These are phyloP conservation scores for Cladophialophora immunda DNA, from an alignment of 2,329 filamentous ascomycete species.

Conservation along the genomic window DNA sequence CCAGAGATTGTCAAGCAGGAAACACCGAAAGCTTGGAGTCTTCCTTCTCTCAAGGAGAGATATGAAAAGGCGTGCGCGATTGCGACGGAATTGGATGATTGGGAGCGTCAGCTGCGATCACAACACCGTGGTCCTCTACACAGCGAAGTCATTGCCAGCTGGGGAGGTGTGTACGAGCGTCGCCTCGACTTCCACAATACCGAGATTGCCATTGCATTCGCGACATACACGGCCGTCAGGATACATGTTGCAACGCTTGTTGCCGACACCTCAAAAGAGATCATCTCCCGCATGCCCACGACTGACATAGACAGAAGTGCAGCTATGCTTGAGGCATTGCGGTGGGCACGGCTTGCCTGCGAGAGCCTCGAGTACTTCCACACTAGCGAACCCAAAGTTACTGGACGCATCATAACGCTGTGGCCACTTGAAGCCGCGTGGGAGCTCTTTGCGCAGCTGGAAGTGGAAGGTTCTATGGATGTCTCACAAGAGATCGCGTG, in stretches of 20 bases:
- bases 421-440: conserved; percentile 35
- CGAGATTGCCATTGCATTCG: conserved; percentile 26
- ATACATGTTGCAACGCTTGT: conserved; percentile 31
- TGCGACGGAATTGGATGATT: conserved; percentile 26
- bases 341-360: conserved; percentile 33
- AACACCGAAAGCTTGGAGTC: conserved; percentile 22
- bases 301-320: conserved; percentile 22
- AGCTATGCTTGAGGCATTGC: conserved; percentile 30
- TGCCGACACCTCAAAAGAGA: conserved; percentile 22
- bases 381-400: conserved; percentile 20
- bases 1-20: conserved; percentile 35
- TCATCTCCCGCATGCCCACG: conserved; percentile 15
- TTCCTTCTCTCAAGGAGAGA: conserved; percentile 20
- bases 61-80: conserved; percentile 19
- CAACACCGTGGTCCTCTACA: conserved; percentile 24
- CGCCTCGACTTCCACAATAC: conserved; percentile 26
- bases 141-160: conserved; percentile 22
- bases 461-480: conserved; percentile 22
- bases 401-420: conserved; percentile 30
- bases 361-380: conserved; percentile 37
- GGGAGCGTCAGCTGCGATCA: conserved; percentile 26
- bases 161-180: conserved; percentile 26
- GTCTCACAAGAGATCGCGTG: conserved; percentile 30
- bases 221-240: conserved; percentile 35
- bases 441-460: conserved; percentile 24